Percentiles rank a stretch among this genome's conserved stretches.
phyloP scores from a whole-genome alignment of 306 rosid species.

The Dicorynia guianensis region DNA sequence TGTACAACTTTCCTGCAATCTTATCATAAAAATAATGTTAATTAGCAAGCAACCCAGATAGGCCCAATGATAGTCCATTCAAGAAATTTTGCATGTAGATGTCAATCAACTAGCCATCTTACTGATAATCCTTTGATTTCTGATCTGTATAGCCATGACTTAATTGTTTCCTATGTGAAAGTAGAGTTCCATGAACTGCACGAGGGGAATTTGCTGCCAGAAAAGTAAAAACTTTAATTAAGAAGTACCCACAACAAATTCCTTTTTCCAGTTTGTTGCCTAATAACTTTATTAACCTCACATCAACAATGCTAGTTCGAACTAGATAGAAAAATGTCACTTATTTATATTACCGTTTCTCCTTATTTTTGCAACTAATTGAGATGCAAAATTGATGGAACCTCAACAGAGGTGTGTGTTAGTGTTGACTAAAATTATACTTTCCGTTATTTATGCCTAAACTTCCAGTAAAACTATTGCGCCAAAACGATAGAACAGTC shows the following conservation, averaged over 20 bases:
- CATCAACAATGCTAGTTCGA: conserved; percentile 21
- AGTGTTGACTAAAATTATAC: background rate
- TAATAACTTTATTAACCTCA: conserved; percentile 29
- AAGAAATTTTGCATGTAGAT: conserved; percentile 8
- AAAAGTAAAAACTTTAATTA: conserved; percentile 29
- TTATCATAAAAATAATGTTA: conserved; percentile 37
- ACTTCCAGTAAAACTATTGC: background rate
- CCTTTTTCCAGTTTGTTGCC: conserved; percentile 7
- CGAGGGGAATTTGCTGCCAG: conserved; percentile 58
- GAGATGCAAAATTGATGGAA: background rate
- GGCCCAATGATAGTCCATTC: conserved; percentile 22
- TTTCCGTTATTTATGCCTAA: background rate
- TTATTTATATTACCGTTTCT: conserved; percentile 28
- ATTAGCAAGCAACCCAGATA: conserved; percentile 30
- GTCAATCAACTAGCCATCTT: conserved; percentile 39
- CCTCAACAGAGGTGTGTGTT: background rate
- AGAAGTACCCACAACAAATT: conserved; percentile 20
- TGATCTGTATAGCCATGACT: conserved; percentile 53
- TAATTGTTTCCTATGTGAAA: conserved; percentile 48
- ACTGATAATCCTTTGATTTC: conserved; percentile 61
- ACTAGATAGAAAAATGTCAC: background rate
- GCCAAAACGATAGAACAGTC: background rate
- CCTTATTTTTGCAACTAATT: background rate
- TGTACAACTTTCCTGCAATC: conserved; percentile 46
- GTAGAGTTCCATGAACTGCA: conserved; percentile 45